A percentile compares a stretch with the other conserved stretches of the same genome.
These are phyloP conservation scores for Solanum piurae DNA, from an alignment of 257 asterid species.

Conservation along the genomic window DNA sequence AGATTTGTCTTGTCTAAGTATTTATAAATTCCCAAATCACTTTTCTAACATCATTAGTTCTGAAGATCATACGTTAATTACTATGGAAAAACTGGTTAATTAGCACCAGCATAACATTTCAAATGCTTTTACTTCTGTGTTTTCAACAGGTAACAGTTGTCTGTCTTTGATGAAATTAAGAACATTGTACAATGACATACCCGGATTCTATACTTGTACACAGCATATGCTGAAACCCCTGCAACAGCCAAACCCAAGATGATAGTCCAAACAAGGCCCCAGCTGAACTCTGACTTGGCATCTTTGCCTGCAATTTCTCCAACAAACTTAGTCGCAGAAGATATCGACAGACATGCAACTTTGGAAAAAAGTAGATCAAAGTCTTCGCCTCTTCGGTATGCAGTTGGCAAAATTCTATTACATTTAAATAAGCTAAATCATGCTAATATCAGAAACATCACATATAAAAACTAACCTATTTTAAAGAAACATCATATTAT, in stretches of 20 bases:
- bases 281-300: slow-evolving; percentile 23
- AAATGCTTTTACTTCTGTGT: not conserved
- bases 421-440: not conserved
- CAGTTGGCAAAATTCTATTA: not conserved
- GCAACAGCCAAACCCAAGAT: slow-evolving; percentile 55
- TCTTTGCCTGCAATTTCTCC: slow-evolving; percentile 52
- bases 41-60: not conserved
- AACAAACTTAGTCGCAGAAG: not conserved
- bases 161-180: not conserved
- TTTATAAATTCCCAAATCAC: not conserved
- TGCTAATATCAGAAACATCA: not conserved
- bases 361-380: not conserved
- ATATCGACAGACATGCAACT: not conserved
- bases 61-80: not conserved
- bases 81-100: not conserved
- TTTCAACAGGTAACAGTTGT: not conserved
- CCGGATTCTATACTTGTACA: slow-evolving; percentile 84
- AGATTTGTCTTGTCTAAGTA: not conserved
- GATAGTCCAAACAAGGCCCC: slow-evolving; percentile 68
- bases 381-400: not conserved
- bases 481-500: not conserved
- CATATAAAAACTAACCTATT: not conserved
- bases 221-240: slow-evolving; percentile 61
- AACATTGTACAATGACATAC: slow-evolving; percentile 24
- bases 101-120: not conserved